These are phyloP conservation scores for Nakazawaea anatomiae DNA, from an alignment of 805 yeast species.

Conservation along the genomic window DNA sequence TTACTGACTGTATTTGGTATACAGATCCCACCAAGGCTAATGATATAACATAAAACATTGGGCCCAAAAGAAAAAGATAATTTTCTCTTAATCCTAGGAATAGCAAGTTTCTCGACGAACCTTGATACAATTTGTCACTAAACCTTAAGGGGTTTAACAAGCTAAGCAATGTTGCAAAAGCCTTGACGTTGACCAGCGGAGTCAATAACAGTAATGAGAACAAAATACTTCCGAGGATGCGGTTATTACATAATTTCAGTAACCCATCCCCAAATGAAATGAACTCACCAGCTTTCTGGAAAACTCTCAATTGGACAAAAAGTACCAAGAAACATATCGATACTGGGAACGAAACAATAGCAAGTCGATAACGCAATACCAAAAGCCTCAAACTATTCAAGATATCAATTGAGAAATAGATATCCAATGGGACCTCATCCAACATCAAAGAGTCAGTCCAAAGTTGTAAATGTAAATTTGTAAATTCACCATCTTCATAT, in stretches of 20 bases:
- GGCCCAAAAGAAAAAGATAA: constrained; percentile 52
- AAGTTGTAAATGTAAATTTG: constrained; percentile 34
- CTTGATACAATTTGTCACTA: constrained; percentile 30
- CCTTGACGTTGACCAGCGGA: constrained; percentile 26
- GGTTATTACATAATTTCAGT: constrained; percentile 25
- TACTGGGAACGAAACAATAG: constrained; percentile 65
- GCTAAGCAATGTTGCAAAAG: constrained; percentile 33
- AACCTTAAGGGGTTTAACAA: constrained; percentile 48
- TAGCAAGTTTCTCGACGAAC: constrained; percentile 44
- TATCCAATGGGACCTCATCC: constrained; percentile 28
- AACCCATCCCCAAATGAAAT: constrained; percentile 44
- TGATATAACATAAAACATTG: constrained; percentile 44
- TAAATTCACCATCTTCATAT: constrained; percentile 21
- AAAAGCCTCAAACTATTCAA: constrained; percentile 59
- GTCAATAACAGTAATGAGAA: constrained; percentile 30
- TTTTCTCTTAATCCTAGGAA: constrained; percentile 63
- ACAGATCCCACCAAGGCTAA: constrained; percentile 34
- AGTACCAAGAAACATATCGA: constrained; percentile 48
- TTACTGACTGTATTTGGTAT: constrained; percentile 20
- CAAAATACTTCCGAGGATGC: constrained; percentile 20
- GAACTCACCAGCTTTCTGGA: constrained; percentile 30
- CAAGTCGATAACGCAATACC: constrained; percentile 71
- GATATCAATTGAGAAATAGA: constrained; percentile 44
- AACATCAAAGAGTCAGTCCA: constrained; percentile 38
- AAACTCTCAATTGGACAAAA: constrained; percentile 47